Percentiles rank a stretch among this genome's conserved stretches.
Conservation (phyloP, 441 rosid genomes). For the Rhodomyrtus psidioides region DNA sequence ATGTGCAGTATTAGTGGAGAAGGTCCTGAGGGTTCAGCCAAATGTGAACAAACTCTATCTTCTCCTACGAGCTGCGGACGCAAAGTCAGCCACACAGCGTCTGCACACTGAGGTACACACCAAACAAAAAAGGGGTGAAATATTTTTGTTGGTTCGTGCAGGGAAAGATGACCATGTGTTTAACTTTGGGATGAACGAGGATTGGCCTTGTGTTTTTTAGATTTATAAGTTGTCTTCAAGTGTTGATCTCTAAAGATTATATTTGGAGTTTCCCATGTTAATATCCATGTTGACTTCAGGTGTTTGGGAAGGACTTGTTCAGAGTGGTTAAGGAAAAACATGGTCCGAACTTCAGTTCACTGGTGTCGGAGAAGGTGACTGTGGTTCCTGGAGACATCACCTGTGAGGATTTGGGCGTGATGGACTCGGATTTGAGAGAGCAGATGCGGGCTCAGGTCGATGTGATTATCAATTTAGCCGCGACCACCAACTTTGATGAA, state of each 20-base stretch:
- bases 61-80: conserved; percentile 51
- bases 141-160: background rate
- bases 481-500: conserved; percentile 80
- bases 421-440: conserved; percentile 30
- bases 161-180: background rate
- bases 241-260: background rate
- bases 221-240: too few relatives aligned
- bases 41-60: conserved; percentile 50
- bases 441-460: conserved; percentile 54
- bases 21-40: conserved; percentile 54
- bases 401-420: conserved; percentile 44
- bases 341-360: conserved; percentile 35
- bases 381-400: conserved; percentile 71
- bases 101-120: conserved; percentile 38
- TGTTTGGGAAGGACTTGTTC: conserved; percentile 64
- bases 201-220: background rate
- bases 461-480: conserved; percentile 61
- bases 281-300: conserved; percentile 15
- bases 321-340: conserved; percentile 42
- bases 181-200: background rate
- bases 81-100: conserved; percentile 36
- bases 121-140: background rate
- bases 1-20: conserved; percentile 48
- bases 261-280: background rate
- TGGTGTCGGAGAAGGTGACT: conserved; percentile 44